These are phyloP conservation scores for Cardiospermum halicacabum DNA, from an alignment of 345 rosid genomes.

Conservation along the genomic window DNA sequence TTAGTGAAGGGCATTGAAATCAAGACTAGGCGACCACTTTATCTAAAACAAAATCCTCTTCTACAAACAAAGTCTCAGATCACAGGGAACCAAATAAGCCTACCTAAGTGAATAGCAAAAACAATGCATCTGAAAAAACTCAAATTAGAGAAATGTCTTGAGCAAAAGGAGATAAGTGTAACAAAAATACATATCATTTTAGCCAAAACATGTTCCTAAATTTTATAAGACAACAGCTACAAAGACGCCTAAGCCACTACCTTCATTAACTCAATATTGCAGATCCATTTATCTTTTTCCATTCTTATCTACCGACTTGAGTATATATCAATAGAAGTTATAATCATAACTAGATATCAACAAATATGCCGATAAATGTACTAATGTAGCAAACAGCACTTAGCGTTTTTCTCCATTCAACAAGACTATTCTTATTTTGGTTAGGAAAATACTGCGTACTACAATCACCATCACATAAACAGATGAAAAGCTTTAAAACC, in stretches of 20 bases:
- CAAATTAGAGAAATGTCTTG: not conserved
- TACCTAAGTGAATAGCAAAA: not conserved
- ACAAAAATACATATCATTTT: not conserved
- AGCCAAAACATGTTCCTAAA: not conserved
- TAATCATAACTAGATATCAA: not conserved
- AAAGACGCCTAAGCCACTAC: not conserved
- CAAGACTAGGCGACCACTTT: not conserved
- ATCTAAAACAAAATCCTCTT: not conserved
- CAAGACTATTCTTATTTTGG: not conserved
- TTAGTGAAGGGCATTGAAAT: not conserved
- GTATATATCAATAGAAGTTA: not conserved
- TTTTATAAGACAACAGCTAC: not conserved
- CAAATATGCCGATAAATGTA: not conserved
- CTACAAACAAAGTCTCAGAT: not conserved
- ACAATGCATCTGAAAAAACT: not conserved
- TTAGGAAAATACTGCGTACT: not conserved
- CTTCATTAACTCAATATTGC: not conserved
- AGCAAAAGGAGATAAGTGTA: not conserved
- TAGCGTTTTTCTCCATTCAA: not conserved
- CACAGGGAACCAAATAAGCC: not conserved
- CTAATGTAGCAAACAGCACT: not conserved
- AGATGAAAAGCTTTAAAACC: not conserved
- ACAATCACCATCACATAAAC: not conserved
- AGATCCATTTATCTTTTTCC: not conserved
- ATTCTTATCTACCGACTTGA: not conserved